A percentile compares a stretch with the other conserved stretches of the same genome.
These are phyloP conservation scores for Ophidiomyces ophidiicola DNA, from an alignment of 2,329 filamentous ascomycete species.

Conservation along the genomic window DNA sequence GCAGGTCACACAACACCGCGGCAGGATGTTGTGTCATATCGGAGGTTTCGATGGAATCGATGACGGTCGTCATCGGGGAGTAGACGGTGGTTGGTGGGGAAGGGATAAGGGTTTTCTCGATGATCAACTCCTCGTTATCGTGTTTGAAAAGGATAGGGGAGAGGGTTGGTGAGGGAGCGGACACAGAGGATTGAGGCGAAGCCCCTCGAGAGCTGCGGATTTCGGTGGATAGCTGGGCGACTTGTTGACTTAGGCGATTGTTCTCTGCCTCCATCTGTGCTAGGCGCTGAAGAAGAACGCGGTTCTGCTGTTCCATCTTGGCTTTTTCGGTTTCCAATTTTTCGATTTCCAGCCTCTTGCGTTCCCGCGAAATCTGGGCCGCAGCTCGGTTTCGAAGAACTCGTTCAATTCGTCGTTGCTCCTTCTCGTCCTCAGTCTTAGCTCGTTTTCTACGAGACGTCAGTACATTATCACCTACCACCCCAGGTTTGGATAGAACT, in stretches of 20 bases:
- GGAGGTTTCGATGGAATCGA: slow-evolving; percentile 48
- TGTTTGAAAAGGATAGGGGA: slow-evolving; percentile 34
- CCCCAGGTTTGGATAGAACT: slow-evolving; percentile 18
- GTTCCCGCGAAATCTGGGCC: slow-evolving; percentile 89
- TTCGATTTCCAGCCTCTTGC: slow-evolving; percentile 82
- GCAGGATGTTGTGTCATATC: slow-evolving; percentile 99
- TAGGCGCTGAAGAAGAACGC: slow-evolving; percentile 54
- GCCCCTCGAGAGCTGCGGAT: slow-evolving; percentile 31
- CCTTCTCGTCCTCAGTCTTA: slow-evolving; percentile 98
- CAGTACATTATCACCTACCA: slow-evolving; percentile 15
- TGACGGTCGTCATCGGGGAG: slow-evolving; percentile 31
- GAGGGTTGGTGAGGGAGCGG: slow-evolving; percentile 29
- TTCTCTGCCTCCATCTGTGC: slow-evolving; percentile 47
- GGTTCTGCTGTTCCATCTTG: slow-evolving; percentile 57
- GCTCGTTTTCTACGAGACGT: slow-evolving; percentile 64
- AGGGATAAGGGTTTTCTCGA: slow-evolving; percentile 30
- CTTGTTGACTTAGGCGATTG: slow-evolving; percentile 38
- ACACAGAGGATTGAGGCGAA: slow-evolving; percentile 29
- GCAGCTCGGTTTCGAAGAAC: slow-evolving; percentile 93
- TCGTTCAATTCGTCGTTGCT: slow-evolving; percentile 91
- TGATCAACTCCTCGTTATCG: slow-evolving; percentile 31
- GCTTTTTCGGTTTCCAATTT: slow-evolving; percentile 57
- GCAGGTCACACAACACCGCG: slow-evolving; percentile 99
- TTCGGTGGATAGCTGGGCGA: slow-evolving; percentile 39
- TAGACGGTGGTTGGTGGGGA: slow-evolving; percentile 29